Conservation (phyloP, 2,329 filamentous ascomycete genomes). For the Coleophoma eucalyptorum region DNA sequence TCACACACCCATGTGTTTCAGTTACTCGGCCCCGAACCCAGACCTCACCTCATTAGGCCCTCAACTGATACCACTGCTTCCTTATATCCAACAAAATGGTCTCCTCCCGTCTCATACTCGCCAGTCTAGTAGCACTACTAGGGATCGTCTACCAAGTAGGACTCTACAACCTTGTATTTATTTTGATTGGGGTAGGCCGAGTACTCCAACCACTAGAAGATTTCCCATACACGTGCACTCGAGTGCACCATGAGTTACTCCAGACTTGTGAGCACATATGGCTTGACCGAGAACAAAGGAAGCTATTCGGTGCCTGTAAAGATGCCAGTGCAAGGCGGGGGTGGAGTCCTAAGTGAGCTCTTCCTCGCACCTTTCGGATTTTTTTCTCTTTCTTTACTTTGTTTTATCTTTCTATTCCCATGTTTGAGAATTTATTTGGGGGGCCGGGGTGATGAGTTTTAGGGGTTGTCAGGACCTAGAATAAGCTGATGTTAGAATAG, state of each 20-base stretch:
- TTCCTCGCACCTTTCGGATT: neutral
- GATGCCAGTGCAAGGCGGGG: conserved; percentile 2
- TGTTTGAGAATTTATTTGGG: neutral
- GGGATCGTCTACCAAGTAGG: conserved; percentile 16
- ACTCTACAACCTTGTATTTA: conserved; percentile 18
- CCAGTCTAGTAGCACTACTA: conserved; percentile 6
- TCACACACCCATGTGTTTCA: too few relatives aligned
- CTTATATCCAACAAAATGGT: neutral
- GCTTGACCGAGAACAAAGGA: conserved; percentile 12
- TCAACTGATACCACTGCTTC: too few relatives aligned
- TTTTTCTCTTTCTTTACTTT: neutral
- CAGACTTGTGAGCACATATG: conserved; percentile 16
- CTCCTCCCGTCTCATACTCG: neutral
- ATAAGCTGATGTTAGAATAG: neutral
- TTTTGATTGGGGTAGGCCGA: conserved; percentile 22
- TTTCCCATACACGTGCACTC: conserved; percentile 23
- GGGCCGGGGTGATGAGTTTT: too few relatives aligned
- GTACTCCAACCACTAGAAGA: conserved; percentile 24
- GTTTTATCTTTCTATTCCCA: neutral
- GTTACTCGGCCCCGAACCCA: too few relatives aligned
- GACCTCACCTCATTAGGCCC: too few relatives aligned
- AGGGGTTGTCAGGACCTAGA: too few relatives aligned
- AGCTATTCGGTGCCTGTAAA: conserved; percentile 14
- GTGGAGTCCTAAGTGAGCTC: conserved; percentile 13
- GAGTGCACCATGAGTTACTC: conserved; percentile 8